Evolutionary conservation across 768 basidiomycete genomes (phyloP).

Genomic region (Tephrocybe rancida): DNA sequence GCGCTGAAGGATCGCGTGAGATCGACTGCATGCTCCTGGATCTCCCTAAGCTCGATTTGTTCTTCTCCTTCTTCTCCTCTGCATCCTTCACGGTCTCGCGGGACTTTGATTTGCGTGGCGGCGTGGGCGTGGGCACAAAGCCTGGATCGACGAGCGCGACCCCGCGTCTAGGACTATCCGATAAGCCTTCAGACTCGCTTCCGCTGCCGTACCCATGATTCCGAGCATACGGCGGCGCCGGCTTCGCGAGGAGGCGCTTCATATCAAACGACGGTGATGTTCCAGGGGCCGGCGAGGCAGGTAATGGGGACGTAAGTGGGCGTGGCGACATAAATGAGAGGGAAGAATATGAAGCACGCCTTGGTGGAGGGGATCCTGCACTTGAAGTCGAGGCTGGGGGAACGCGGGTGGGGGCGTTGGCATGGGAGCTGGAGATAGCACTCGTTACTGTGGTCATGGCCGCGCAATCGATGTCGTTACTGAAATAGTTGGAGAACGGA

Average conservation of each 20-base stretch:
- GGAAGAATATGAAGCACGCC: neutral
- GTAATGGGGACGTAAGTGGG: neutral
- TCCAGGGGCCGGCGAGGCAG: neutral
- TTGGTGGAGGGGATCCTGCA: too few relatives aligned
- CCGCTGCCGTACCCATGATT: conserved; percentile 10
- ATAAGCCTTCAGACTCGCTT: conserved; percentile 20
- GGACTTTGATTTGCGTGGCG: too few relatives aligned
- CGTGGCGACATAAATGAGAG: neutral
- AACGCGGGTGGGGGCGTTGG: neutral
- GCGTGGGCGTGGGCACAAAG: neutral
- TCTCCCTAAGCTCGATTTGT: neutral
- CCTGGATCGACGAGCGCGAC: conserved; percentile 3
- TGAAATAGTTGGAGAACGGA: too few relatives aligned
- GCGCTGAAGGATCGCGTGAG: neutral
- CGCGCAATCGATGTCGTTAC: too few relatives aligned
- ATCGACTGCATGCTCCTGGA: conserved; percentile 4
- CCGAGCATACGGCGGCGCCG: conserved; percentile 19
- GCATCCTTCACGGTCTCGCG: too few relatives aligned
- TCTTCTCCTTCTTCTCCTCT: neutral
- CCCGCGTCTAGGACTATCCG: neutral
- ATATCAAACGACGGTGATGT: conserved; percentile 17
- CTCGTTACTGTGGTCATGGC: neutral
- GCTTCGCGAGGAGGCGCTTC: conserved; percentile 25
- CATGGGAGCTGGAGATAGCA: neutral
- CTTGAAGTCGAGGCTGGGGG: neutral